A percentile compares a stretch with the other conserved stretches of the same genome.
Evolutionary conservation across 176 grass and related monocot species (phyloP).

Genomic region (Musa itinerans): DNA sequence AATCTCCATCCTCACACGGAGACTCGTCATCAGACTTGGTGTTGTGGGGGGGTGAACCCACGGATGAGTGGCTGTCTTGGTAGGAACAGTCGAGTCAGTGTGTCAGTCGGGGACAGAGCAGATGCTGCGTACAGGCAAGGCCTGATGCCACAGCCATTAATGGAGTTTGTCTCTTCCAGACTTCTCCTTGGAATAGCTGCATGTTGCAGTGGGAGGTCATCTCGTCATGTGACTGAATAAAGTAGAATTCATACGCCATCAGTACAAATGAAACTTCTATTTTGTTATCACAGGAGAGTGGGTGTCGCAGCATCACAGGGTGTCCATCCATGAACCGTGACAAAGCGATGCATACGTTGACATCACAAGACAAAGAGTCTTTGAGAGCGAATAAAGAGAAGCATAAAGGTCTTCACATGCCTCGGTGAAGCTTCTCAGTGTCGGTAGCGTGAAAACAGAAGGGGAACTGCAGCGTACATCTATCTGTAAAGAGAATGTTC

Average conservation of each 20-base stretch:
- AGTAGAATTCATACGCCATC: too few relatives aligned
- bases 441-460: neutral
- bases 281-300: too few relatives aligned
- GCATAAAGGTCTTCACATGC: neutral
- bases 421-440: neutral
- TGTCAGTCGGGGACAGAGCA: neutral
- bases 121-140: neutral
- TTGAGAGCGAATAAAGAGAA: neutral
- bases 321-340: too few relatives aligned
- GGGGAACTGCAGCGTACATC: too few relatives aligned
- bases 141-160: slow-evolving; percentile 3
- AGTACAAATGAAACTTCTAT: too few relatives aligned
- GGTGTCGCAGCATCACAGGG: too few relatives aligned
- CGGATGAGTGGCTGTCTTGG: too few relatives aligned
- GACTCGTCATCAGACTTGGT: too few relatives aligned
- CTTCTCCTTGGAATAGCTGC: neutral
- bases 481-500: neutral
- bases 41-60: too few relatives aligned
- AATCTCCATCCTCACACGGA: too few relatives aligned
- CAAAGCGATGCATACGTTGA: too few relatives aligned
- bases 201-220: too few relatives aligned
- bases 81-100: neutral
- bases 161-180: slow-evolving; percentile 4
- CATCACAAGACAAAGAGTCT: neutral
- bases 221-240: neutral